Evolutionary conservation across 345 rosid species (phyloP), one percentile per base, ranked within the genome.

Genomic region (Hibiscus mutabilis): DNA sequence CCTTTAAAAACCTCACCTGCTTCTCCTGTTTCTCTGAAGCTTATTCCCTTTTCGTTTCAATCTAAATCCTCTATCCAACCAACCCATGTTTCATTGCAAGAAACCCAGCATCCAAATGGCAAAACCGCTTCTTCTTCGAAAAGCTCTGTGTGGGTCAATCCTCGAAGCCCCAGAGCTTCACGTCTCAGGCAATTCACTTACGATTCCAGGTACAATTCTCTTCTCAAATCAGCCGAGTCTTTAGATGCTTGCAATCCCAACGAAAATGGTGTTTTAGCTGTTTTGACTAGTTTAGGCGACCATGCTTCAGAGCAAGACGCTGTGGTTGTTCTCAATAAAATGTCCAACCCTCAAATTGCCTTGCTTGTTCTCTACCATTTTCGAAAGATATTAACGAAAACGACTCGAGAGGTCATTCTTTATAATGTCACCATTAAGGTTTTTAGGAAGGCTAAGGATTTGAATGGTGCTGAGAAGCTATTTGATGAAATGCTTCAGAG

Each of bases 351-450:
- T 0, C 85, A 80, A 3, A 81, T 84, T 27, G 97, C 92, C 1
- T 76, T 78, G 65, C 74, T 90, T 59, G 89, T 83, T n/a, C 82
- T 95, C 37, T 68, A 70, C 55, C 82, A 52, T 79, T 91, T 91
- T 68, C 74, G 64, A 1, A 77, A 74, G 73, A 88, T 79, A 67
- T 14, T 86, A 74, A 80, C 79, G 76, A 79, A 81, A 73, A 74
- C 82, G 0, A 79, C 69, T 5, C 84, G 76, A 56, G 87, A 82
- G 78, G 90, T 84, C 73, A 82, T 94, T 70, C 79, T 90, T 46
- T 94, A 87, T 77, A 95, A 95, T 66, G 97, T 95, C 51, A 86
- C 93, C 4, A 5, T 92, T 75, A 95, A 90, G 59, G 89, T 91
- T 18, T 79, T 86, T 5, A 86, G 93, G 68, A 91, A 95, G 72